phyloP scores from a whole-genome alignment of 768 basidiomycete species.

The Hortiboletus campestris region DNA sequence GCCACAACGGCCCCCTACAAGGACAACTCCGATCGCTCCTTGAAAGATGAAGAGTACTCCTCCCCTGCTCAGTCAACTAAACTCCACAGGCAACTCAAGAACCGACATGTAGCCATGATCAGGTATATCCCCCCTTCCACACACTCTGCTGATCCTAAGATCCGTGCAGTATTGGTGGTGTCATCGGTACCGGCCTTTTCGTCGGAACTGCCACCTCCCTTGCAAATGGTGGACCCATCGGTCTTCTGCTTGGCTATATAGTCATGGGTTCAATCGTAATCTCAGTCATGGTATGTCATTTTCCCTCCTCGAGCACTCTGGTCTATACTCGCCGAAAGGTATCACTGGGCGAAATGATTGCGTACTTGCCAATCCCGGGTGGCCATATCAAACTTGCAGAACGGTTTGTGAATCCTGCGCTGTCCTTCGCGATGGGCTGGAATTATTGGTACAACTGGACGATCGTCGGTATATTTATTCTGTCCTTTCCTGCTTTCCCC shows the following conservation, averaged over 20 bases:
- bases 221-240: constrained; percentile 64
- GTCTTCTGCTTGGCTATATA: constrained; percentile 69
- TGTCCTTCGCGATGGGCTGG: constrained; percentile 58
- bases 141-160: not conserved
- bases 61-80: not conserved
- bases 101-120: constrained; percentile 81
- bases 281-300: constrained; percentile 58
- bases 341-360: constrained; percentile 59
- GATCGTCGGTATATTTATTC: constrained; percentile 17
- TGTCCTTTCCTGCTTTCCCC: not conserved
- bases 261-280: constrained; percentile 67
- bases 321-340: constrained; percentile 37
- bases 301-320: too few species aligned
- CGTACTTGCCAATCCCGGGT: constrained; percentile 75
- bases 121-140: constrained; percentile 39
- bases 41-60: constrained; percentile 23
- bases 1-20: not conserved
- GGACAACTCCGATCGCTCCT: constrained; percentile 13
- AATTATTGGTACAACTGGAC: constrained; percentile 49
- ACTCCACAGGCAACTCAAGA: constrained; percentile 65
- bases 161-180: constrained; percentile 54
- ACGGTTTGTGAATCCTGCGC: constrained; percentile 76
- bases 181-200: constrained; percentile 61
- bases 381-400: constrained; percentile 80
- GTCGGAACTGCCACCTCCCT: constrained; percentile 58